These are phyloP conservation scores for Candida sonorensis DNA, from an alignment of 805 yeast genomes.

Conservation along the genomic window DNA sequence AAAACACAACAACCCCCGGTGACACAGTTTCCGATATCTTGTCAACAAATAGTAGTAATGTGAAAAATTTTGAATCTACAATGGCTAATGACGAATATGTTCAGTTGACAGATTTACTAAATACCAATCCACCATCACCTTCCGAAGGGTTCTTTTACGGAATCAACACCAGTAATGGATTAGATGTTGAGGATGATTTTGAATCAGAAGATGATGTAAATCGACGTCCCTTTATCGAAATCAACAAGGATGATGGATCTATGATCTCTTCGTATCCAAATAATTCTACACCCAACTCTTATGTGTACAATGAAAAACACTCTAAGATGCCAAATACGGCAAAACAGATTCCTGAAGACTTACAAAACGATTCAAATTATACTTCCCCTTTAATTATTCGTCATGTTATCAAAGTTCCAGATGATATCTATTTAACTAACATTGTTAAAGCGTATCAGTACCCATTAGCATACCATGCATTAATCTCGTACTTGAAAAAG, in stretches of 20 bases:
- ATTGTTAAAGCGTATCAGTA: constrained; percentile 47
- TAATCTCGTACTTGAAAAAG: constrained; percentile 46
- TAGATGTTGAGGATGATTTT: constrained; percentile 13
- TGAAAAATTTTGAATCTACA: constrained; percentile 23
- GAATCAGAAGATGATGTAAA: constrained; percentile 14
- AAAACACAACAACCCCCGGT: constrained; percentile 13
- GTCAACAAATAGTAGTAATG: constrained; percentile 11
- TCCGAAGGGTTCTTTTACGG: constrained; percentile 19
- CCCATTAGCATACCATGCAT: constrained; percentile 56
- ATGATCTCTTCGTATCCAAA: constrained; percentile 28
- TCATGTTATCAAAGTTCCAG: constrained; percentile 45
- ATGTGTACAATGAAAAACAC: constrained; percentile 44
- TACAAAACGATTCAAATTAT: constrained; percentile 36
- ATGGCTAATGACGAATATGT: constrained; percentile 36
- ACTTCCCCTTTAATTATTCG: constrained; percentile 52
- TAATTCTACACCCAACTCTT: constrained; percentile 33
- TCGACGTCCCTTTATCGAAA: constrained; percentile 24
- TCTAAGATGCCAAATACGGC: constrained; percentile 45
- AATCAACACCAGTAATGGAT: neutral
- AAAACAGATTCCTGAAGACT: constrained; percentile 34
- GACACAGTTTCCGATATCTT: constrained; percentile 9
- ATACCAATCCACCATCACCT: constrained; percentile 30
- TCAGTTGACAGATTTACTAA: constrained; percentile 33
- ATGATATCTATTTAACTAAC: constrained; percentile 40
- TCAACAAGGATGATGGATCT: constrained; percentile 19